Evolutionary conservation across 1,139 yeast genomes (phyloP), one percentile per base, ranked within the genome.

Genomic region (Lizanozyma gosingica): DNA sequence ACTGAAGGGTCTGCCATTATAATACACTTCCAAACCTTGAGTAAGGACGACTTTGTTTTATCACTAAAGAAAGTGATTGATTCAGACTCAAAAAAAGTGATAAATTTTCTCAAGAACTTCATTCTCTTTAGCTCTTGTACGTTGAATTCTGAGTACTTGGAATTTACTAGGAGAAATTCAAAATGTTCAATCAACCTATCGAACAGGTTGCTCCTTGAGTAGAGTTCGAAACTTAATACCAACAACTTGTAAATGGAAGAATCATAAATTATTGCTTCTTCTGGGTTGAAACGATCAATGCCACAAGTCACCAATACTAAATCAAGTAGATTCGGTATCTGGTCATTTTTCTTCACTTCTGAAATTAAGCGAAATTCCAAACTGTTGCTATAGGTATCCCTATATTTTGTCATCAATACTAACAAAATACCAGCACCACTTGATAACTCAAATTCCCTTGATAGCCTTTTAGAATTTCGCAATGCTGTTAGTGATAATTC

Each of bases 381-480:
- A 1, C 48, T 33, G 2, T 47, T 49, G 37, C 61, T 62, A 18
- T 39, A 43, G 8, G 46, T 46, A 22, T 55, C 55, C 42, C 60
- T 64, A 41, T 57, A 63, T 35, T 62, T 59, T 2, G 55, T 53
- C 15, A 65, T 45, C 14, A 69, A 46, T 14, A 69, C 54, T 16
- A 58, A 55, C 14, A 70, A 47, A 8, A 67, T 54, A 8, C 67
- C 69, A 44, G 65, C 68, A 1, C 76, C 75, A 47, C 63, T 63
- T n/a, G 56, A 50, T 40, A 62, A 63, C 41, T 69, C 75, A 45
- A 70, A 69, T 42, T 70, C 75, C 42, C 64, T 63, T 39, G 54
- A 48, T 35, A 68, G 49, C 36, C 72, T 49, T 71, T 73, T 67
- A 44, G 64, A 57, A 38, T 60, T 59, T 15, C 56, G 50, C n/a